A percentile compares a stretch with the other conserved stretches of the same genome.
Evolutionary conservation across 768 basidiomycete species (phyloP).

Genomic region (Solioccasus polychromus): DNA sequence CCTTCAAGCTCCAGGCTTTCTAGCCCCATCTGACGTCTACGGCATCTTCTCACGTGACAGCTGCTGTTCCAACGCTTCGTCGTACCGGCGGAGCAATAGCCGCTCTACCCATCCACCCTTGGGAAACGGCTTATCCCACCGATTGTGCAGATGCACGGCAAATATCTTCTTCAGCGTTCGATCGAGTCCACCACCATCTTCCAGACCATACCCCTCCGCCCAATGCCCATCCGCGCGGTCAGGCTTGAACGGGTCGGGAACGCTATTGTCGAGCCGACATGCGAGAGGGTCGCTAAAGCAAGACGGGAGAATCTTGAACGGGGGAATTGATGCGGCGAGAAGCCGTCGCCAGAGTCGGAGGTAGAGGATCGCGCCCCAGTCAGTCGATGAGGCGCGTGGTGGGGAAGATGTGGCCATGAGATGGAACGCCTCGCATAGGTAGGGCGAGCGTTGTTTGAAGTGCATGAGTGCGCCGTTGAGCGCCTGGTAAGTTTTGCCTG

Average conservation of each 20-base stretch:
- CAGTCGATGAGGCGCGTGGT: conserved; percentile 77
- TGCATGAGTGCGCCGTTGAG: conserved; percentile 95
- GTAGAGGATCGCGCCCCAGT: conserved; percentile 94
- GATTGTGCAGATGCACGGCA: conserved; percentile 91
- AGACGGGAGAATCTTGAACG: conserved; percentile 92
- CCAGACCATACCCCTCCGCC: conserved; percentile 52
- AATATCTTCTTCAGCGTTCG: conserved; percentile 68
- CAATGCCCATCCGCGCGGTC: conserved; percentile 55
- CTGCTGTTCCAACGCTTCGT: conserved; percentile 31
- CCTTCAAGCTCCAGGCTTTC: no score
- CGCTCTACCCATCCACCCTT: conserved; percentile 82
- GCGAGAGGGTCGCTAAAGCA: conserved; percentile 92
- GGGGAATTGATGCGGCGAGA: conserved; percentile 65
- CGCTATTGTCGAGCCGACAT: conserved; percentile 84
- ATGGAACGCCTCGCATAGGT: conserved; percentile 95
- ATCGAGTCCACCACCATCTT: conserved; percentile 64
- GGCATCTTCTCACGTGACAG: background rate
- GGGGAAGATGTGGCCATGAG: conserved; percentile 75
- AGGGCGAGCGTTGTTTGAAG: conserved; percentile 86
- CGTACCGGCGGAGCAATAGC: conserved; percentile 64
- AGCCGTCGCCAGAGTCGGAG: conserved; percentile 87
- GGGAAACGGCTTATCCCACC: conserved; percentile 88
- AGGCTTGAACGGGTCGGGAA: conserved; percentile 84
- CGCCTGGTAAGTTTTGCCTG: conserved; percentile 71
- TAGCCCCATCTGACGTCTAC: no score